Base-by-base conservation (phyloP, 345 rosid species). In the Populus tremula region DNA sequence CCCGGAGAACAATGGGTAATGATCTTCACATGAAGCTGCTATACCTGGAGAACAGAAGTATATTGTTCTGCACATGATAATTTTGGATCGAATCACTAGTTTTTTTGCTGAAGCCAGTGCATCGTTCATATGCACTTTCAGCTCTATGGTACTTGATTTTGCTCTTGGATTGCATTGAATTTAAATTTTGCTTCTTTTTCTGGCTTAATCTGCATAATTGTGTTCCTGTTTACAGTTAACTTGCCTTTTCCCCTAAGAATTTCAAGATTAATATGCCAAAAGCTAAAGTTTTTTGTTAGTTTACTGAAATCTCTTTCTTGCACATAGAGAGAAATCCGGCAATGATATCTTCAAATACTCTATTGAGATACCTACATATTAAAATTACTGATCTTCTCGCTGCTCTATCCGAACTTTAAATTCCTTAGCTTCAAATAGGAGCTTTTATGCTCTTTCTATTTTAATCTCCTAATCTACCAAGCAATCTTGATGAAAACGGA, bases 31-130 rank as follows among this genome's bases (percentile, higher is more conserved):
- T 93, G 97, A 93, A 88, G 78, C 84, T 96, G 72, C 77, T 92
- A 20, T 92, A 96, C 88, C 87, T 96, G 76, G 99, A 96, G 88
- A 96, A 93, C 78, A 84, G 99, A 93, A 97, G 99, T 96, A 85
- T 56, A n/a, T 43, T 74, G 21, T 71, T 72, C 62, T 71, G 54
- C 33, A 21, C 47, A 74, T 53, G 62, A 66, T 74, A 49, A 2
- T n/a, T 35, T 61, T 23, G 27, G 27, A 27, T 27, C 27, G 27
- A 27, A 27, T 27, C 27, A 1, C 27, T 27, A 27, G 27, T 27
- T 1, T 27, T 27, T 27, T 27, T 27, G 27, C 27, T 27, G 27
- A 27, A 27, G 27, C 27, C 27, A 27, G 27, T 27, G 27, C 1
- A 27, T 27, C 27, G 27, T 27, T 27, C 27, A 27, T 27, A 27